A percentile compares a stretch with the other conserved stretches of the same genome.
Evolutionary conservation across 2,329 filamentous ascomycete species (phyloP).

Genomic region (Neopestalotiopsis sp.): DNA sequence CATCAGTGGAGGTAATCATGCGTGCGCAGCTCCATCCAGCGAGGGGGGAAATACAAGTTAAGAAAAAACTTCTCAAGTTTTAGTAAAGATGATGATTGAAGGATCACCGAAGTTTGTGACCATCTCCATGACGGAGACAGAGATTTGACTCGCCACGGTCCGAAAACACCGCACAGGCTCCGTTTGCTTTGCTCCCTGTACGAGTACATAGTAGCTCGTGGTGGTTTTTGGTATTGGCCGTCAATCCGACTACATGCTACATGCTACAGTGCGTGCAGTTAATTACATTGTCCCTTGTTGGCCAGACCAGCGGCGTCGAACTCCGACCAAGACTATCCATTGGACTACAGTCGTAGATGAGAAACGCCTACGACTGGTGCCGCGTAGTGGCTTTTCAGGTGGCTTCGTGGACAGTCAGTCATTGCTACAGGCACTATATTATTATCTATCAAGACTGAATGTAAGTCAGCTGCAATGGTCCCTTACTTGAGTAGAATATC

Average conservation of each 20-base stretch:
- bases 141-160: conserved; percentile 10
- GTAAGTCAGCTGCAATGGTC: too few species aligned
- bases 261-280: not conserved
- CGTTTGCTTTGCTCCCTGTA: not conserved
- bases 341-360: not conserved
- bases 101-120: not conserved
- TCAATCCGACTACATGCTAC: not conserved
- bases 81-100: not conserved
- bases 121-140: not conserved
- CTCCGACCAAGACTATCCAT: not conserved
- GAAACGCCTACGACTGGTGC: not conserved
- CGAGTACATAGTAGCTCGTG: too few species aligned
- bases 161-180: conserved; percentile 13
- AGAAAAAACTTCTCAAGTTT: not conserved
- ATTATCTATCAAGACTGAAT: too few species aligned
- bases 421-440: too few species aligned
- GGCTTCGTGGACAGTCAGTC: not conserved
- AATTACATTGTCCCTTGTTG: too few species aligned
- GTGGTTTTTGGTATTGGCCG: not conserved
- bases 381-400: not conserved
- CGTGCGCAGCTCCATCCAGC: not conserved
- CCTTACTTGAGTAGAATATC: too few species aligned
- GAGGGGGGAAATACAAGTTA: not conserved
- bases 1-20: not conserved
- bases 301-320: not conserved